phyloP scores from a whole-genome alignment of 2,329 filamentous ascomycete genomes.

The Diaporthe nobilis region DNA sequence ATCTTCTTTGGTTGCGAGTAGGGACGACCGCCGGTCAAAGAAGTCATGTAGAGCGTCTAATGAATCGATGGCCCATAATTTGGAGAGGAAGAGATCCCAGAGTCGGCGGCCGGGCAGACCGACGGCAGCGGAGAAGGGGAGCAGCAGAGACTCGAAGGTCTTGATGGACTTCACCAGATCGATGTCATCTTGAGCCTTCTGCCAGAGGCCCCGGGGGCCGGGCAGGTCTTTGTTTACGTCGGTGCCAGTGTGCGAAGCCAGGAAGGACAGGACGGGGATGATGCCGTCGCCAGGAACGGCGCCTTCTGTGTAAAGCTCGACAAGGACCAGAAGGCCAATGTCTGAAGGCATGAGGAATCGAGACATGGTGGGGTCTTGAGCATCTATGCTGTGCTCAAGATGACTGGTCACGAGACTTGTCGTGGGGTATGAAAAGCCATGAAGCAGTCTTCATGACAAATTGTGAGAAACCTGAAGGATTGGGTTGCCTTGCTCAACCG shows the following conservation, averaged over 20 bases:
- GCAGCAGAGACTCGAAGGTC: conserved; percentile 72
- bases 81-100: conserved; percentile 88
- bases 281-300: conserved; percentile 58
- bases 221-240: conserved; percentile 50
- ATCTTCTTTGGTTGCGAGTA: conserved; percentile 75
- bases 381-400: conserved; percentile 7
- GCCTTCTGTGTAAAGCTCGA: conserved; percentile 86
- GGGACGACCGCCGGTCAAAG: conserved; percentile 71
- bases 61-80: conserved; percentile 87
- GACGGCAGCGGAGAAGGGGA: conserved; percentile 64
- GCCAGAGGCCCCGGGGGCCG: conserved; percentile 57
- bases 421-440: conserved; percentile 1
- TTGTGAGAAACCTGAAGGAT: background rate
- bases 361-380: conserved; percentile 67
- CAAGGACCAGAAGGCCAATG: conserved; percentile 83
- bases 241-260: conserved; percentile 58
- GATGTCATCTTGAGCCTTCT: conserved; percentile 64
- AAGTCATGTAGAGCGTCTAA: conserved; percentile 85
- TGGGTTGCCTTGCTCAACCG: background rate
- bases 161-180: conserved; percentile 68
- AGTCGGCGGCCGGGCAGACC: conserved; percentile 81
- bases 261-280: conserved; percentile 57
- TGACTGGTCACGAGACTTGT: background rate
- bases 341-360: conserved; percentile 92
- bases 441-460: background rate